These are phyloP conservation scores for Albugo laibachii DNA, from an alignment of 352 stramenopile genomes.

Conservation along the genomic window DNA sequence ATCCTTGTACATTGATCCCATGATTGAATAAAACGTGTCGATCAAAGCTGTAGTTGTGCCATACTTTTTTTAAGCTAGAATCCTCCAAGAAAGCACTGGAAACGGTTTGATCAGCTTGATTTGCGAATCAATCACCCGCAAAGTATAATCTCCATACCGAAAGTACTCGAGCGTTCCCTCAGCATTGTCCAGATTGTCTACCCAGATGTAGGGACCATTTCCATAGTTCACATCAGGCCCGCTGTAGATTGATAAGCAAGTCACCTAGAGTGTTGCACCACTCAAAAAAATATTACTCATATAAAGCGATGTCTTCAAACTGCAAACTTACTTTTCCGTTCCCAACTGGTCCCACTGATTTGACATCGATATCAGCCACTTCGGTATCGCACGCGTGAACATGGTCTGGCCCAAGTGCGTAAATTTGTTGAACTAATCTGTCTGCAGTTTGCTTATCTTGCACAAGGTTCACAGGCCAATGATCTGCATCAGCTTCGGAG, in stretches of 20 bases:
- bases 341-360: conserved; percentile 84
- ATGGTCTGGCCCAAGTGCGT: conserved; percentile 28
- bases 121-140: background rate
- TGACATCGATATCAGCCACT: conserved; percentile 93
- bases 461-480: conserved; percentile 52
- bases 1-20: conserved; percentile 81
- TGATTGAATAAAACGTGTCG: conserved; percentile 96
- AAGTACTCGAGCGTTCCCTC: conserved; percentile 67
- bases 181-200: conserved; percentile 84
- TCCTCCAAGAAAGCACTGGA: conserved; percentile 90
- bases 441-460: conserved; percentile 42
- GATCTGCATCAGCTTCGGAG: conserved; percentile 39
- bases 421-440: conserved; percentile 38
- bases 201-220: conserved; percentile 79
- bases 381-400: conserved; percentile 96
- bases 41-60: conserved; percentile 99
- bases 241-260: conserved; percentile 93
- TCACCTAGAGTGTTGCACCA: conserved; percentile 34
- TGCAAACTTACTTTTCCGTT: conserved; percentile 67
- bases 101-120: conserved; percentile 17
- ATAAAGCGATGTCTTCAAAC: background rate
- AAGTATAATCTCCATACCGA: conserved; percentile 7
- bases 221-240: conserved; percentile 94
- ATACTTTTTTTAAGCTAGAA: conserved; percentile 83
- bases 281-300: background rate